Evolutionary conservation across 768 basidiomycete species (phyloP).

Genomic region (Goffeauzyma gilvescens): DNA sequence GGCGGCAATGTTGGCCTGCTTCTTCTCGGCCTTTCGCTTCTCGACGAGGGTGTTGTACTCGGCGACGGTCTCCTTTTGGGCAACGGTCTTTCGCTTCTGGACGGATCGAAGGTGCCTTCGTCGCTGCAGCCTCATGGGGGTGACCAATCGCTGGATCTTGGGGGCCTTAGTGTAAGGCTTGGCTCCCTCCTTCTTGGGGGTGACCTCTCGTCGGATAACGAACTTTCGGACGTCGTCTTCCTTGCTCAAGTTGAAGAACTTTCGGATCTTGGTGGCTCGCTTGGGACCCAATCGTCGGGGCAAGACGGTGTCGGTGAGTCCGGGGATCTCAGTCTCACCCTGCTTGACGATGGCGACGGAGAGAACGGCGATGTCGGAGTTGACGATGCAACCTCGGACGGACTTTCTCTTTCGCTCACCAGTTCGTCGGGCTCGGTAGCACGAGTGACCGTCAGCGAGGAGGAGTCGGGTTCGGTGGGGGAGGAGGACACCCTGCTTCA

Average conservation of each 20-base stretch:
- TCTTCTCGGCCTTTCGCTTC: constrained; percentile 85
- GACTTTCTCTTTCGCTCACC: constrained; percentile 97
- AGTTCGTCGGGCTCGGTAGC: constrained; percentile 75
- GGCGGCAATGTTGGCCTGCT: constrained; percentile 62
- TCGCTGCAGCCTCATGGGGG: constrained; percentile 85
- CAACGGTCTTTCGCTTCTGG: constrained; percentile 68
- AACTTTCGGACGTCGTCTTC: constrained; percentile 97
- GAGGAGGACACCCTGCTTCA: constrained; percentile 97
- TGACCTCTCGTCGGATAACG: constrained; percentile 81
- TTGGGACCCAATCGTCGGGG: constrained; percentile 95
- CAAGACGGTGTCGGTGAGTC: constrained; percentile 74
- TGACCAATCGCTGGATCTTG: constrained; percentile 93
- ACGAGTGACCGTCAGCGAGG: constrained; percentile 89
- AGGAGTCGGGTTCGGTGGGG: constrained; percentile 84
- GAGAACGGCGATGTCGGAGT: constrained; percentile 85
- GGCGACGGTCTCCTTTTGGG: constrained; percentile 82
- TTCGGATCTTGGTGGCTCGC: constrained; percentile 89
- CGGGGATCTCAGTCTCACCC: constrained; percentile 74
- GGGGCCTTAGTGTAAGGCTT: constrained; percentile 97
- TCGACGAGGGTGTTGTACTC: constrained; percentile 69
- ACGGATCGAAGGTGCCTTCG: constrained; percentile 78
- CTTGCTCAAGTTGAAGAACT: constrained; percentile 93
- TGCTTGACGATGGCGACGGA: constrained; percentile 90
- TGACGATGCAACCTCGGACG: constrained; percentile 93
- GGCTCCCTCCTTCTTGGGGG: constrained; percentile 58